phyloP scores from a whole-genome alignment of 352 stramenopile genomes.

The Globisporangium camurandrum region DNA sequence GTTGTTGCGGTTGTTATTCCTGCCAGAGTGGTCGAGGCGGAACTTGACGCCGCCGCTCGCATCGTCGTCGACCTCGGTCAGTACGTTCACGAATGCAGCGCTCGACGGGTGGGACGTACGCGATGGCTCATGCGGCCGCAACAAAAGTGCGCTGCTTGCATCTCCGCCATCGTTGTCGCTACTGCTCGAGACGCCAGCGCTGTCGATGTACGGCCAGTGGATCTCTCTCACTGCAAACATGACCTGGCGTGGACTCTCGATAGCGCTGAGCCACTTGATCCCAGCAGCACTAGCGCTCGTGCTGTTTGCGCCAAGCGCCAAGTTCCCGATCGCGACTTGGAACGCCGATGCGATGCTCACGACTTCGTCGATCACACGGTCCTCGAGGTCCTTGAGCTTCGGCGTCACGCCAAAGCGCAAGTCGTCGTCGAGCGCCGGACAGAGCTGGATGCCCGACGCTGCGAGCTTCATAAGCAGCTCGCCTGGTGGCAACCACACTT shows the following conservation, averaged over 20 bases:
- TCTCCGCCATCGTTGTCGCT: conserved; percentile 9
- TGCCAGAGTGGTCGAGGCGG: conserved; percentile 53
- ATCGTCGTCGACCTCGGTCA: conserved; percentile 64
- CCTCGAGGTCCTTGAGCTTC: conserved; percentile 59
- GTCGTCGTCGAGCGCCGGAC: conserved; percentile 31
- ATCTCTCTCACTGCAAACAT: conserved; percentile 75
- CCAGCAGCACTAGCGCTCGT: conserved; percentile 3
- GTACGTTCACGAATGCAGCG: conserved; percentile 41
- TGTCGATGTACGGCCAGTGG: conserved; percentile 61
- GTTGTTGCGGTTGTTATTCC: too few relatives aligned
- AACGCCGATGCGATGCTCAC: conserved; percentile 56
- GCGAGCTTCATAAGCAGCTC: conserved; percentile 50
- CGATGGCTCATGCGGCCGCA: too few relatives aligned
- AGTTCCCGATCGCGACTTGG: conserved; percentile 41
- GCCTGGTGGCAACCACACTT: conserved; percentile 32
- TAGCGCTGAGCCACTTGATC: conserved; percentile 20
- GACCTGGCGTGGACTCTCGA: conserved; percentile 45
- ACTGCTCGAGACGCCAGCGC: conserved; percentile 4
- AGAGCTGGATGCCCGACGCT: conserved; percentile 55
- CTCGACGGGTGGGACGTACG: conserved; percentile 19
- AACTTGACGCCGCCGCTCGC: conserved; percentile 63
- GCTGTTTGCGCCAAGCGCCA: conserved; percentile 18
- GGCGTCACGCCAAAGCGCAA: conserved; percentile 25
- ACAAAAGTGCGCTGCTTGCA: not conserved
- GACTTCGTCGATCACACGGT: conserved; percentile 65